Base-by-base conservation (phyloP, 352 stramenopile species). In the Pythium volutum region DNA sequence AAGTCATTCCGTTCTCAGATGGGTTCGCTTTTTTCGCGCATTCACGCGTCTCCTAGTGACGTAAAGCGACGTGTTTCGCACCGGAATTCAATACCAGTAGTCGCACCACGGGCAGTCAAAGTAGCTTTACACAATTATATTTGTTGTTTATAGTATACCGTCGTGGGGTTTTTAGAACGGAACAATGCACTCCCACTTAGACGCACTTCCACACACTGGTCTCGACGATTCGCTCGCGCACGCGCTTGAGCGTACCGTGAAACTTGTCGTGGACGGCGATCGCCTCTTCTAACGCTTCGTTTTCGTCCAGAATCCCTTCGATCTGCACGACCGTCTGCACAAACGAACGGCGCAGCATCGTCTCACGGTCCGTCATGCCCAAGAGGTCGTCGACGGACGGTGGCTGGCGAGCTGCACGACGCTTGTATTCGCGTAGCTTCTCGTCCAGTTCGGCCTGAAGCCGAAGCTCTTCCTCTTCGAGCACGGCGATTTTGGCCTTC, bases 261-360 rank as follows among this genome's bases (percentile, higher is more conserved):
- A 71, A 71, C 41, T 71, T 71, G 41, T 66, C 64, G 25, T 71
- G 55, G 45, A 66, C 64, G 0, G 48, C 58, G n/a, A 71, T 66
- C n/a, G 41, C 54, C 25, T 65, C 49, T 33, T 71, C 64, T 11
- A 71, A 47, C 10, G 52, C 58, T 16, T 71, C 55, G 57, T 63
- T 66, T 47, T 71, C 64, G 18, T 63, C 54, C 25, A 71, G 31
- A n/a, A 71, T 53, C 5, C 11, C 43, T 51, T 71, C 64, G 57
- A 60, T 63, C 34, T 71, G 26, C 18, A 67, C 12, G 22, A 71
- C 58, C 8, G 64, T 52, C 23, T 56, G 20, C 2, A 63, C 49
- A 36, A 64, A 63, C 15, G 58, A 34, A 18, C 62, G 62, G 0
- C 33, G 62, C 29, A 68, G 33, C 12, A 41, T 52, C n/a, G 3